Percentiles rank a stretch among this genome's conserved stretches.
These are phyloP conservation scores for Gynochthodes officinalis DNA, from an alignment of 257 asterid genomes.

Conservation along the genomic window DNA sequence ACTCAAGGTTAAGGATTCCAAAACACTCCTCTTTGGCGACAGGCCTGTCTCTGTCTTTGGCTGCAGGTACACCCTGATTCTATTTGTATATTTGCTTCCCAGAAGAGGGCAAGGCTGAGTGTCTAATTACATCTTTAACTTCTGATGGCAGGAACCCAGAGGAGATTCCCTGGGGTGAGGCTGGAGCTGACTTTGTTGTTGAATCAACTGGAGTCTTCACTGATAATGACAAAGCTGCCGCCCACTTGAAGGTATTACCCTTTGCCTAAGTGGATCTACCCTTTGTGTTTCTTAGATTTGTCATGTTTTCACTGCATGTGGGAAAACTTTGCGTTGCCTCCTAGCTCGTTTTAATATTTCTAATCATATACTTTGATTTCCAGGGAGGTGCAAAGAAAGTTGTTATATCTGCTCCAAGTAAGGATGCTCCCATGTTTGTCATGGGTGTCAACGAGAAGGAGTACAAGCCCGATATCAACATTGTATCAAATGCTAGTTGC, in stretches of 20 bases:
- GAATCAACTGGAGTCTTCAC: conserved; percentile 90
- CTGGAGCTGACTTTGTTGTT: conserved; percentile 79
- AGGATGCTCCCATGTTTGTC: conserved; percentile 87
- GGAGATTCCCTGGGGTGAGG: conserved; percentile 81
- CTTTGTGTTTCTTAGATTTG: neutral
- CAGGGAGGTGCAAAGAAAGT: conserved; percentile 92
- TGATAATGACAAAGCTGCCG: conserved; percentile 81
- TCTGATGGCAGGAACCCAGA: conserved; percentile 63
- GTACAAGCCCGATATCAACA: conserved; percentile 60
- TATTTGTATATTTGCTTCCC: neutral
- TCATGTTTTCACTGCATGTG: neutral
- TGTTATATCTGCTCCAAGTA: conserved; percentile 74
- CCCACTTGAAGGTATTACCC: conserved; percentile 64
- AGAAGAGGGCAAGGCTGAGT: neutral
- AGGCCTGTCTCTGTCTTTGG: conserved; percentile 69
- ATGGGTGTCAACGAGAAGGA: conserved; percentile 79
- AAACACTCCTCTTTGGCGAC: conserved; percentile 78
- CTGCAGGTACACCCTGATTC: conserved; percentile 33
- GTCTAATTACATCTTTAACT: neutral
- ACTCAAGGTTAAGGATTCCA: conserved; percentile 63
- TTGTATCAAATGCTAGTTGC: conserved; percentile 83
- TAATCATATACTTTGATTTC: conserved; percentile 3
- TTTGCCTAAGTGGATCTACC: neutral
- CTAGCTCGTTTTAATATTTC: neutral
- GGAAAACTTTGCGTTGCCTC: neutral